Evolutionary conservation across 1,139 yeast species (phyloP), one percentile per base, ranked within the genome.

Genomic region (Candida dubliniensis): DNA sequence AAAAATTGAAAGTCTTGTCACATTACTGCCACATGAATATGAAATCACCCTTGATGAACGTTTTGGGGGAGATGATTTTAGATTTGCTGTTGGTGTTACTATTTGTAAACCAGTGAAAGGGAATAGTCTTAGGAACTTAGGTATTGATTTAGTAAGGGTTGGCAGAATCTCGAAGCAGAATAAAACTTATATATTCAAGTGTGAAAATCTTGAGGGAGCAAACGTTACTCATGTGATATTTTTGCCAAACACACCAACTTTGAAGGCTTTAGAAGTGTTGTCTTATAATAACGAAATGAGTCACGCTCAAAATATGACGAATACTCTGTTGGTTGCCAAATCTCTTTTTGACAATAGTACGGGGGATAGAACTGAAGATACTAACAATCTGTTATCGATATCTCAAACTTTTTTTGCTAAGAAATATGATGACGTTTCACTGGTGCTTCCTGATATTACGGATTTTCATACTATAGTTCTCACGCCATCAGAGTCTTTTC

Each of bases 41-140:
- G 36, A 43, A 36, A 41, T 48, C 8, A 18, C 30, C 12, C 24
- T 38, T 8, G 43, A 42, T 9, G 37, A 27, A 10, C n/a, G 39
- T 8, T 13, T 38, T 6, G 27, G 24, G 11, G 11, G 24, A 27
- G 10, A 14, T 9, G 40, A 41, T 14, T 36, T 18, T n/a, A 40
- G 39, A 36, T 40, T 42, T 40, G 38, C 63, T 4, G 43, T 56
- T 10, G 45, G 64, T 26, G 30, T 67, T 5, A 62, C 62, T 29
- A 45, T 71, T 8, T 54, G 58, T 13, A 64, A 64, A 42, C 75
- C 74, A 0, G 68, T 64, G 40, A 62, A 60, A 37, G 61, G 53
- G 41, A 59, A 69, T 0, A 55, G 53, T 8, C 46, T 47, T 5
- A 35, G 33, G 4, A 51, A 72, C 9, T 46, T 64, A 43, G 77